A percentile compares a stretch with the other conserved stretches of the same genome.
Conservation (phyloP, 106 monocot species). For the Phalaenopsis aphrodite region DNA sequence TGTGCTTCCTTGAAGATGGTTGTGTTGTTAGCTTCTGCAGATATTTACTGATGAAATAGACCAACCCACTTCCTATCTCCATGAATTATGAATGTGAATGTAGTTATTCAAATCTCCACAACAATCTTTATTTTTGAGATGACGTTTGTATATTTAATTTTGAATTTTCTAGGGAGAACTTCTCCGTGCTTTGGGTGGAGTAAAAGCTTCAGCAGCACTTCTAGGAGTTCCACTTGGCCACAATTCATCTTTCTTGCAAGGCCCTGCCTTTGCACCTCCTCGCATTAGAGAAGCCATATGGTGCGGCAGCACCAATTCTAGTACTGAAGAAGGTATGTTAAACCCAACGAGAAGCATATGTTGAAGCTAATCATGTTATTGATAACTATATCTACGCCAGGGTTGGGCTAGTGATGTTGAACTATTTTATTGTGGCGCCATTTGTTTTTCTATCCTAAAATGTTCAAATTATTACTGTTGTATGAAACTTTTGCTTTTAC, state of each 20-base stretch:
- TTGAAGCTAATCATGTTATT: not conserved
- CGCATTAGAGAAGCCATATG: constrained; percentile 97
- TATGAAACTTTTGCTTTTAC: too few species aligned
- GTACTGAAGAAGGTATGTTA: constrained; percentile 81
- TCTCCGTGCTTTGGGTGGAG: constrained; percentile 72
- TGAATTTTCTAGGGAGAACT: constrained; percentile 59
- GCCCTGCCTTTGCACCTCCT: constrained; percentile 98
- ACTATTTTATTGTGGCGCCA: not conserved
- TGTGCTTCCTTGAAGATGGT: not conserved
- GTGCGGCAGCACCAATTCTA: constrained; percentile 97
- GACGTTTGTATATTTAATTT: not conserved
- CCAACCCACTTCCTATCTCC: not conserved
- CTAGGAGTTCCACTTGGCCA: constrained; percentile 93
- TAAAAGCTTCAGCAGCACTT: constrained; percentile 74
- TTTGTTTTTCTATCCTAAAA: not conserved
- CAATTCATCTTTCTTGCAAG: constrained; percentile 96
- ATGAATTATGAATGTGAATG: not conserved
- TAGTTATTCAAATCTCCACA: constrained; percentile 1
- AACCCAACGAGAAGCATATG: not conserved
- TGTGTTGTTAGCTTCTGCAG: not conserved
- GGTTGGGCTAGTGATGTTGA: not conserved
- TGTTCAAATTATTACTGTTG: too few species aligned
- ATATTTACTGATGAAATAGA: constrained; percentile 1
- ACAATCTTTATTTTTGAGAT: not conserved
- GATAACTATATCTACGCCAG: not conserved